These are phyloP conservation scores for Trichothecium roseum DNA, from an alignment of 2,329 filamentous ascomycete species.

Conservation along the genomic window DNA sequence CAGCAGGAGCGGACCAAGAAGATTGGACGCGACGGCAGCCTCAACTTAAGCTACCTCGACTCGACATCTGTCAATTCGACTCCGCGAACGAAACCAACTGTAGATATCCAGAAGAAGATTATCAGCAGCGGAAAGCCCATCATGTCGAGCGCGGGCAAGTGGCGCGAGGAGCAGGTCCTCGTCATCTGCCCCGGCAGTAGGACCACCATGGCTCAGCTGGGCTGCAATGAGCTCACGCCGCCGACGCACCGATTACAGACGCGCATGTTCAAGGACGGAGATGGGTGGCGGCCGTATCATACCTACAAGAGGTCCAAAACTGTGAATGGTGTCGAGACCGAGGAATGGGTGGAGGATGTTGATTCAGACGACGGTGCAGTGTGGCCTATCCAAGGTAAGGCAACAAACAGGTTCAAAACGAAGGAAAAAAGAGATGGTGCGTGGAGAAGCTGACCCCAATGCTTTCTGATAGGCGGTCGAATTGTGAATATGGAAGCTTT, in stretches of 20 bases:
- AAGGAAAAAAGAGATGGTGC: too few relatives aligned
- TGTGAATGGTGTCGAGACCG: slow-evolving; percentile 37
- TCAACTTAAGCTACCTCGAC: slow-evolving; percentile 1
- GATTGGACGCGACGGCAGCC: too few relatives aligned
- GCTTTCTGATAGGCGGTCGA: slow-evolving; percentile 67
- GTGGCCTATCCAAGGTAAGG: slow-evolving; percentile 63
- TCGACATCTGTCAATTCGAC: slow-evolving; percentile 3
- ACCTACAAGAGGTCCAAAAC: slow-evolving; percentile 56
- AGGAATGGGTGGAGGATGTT: slow-evolving; percentile 79
- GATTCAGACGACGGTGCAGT: slow-evolving; percentile 82
- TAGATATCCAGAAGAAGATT: slow-evolving; percentile 6
- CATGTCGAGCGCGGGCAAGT: slow-evolving; percentile 50
- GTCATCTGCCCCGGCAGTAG: slow-evolving; percentile 76
- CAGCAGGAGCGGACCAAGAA: slow-evolving; percentile 1
- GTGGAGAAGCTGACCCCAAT: background rate
- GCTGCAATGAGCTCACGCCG: slow-evolving; percentile 82
- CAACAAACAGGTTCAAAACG: slow-evolving; percentile 1
- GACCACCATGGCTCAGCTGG: slow-evolving; percentile 83
- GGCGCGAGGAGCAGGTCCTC: slow-evolving; percentile 55
- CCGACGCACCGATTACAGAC: slow-evolving; percentile 80
- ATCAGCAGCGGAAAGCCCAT: slow-evolving; percentile 8
- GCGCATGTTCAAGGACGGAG: slow-evolving; percentile 88
- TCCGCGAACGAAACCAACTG: slow-evolving; percentile 5
- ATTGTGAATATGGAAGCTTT: slow-evolving; percentile 90
- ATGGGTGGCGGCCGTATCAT: slow-evolving; percentile 65